phyloP scores from a whole-genome alignment of 1,139 yeast species.

The Yamadazyma triangularis region DNA sequence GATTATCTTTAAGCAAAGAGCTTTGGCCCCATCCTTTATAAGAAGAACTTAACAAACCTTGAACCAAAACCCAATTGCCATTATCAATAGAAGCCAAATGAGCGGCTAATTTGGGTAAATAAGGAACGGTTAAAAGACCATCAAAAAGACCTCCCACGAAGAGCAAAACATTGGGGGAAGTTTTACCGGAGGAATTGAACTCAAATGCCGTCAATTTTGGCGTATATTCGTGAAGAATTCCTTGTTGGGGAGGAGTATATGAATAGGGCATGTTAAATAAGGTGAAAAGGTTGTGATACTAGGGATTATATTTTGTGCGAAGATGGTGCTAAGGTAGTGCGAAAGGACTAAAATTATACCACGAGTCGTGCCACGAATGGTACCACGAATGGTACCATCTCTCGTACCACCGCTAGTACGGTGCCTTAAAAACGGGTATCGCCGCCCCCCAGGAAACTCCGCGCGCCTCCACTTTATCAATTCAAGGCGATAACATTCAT shows the following conservation, averaged over 20 bases:
- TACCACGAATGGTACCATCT: too few species aligned
- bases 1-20: constrained; percentile 55
- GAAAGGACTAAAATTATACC: too few species aligned
- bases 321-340: too few species aligned
- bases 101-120: constrained; percentile 47
- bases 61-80: constrained; percentile 58
- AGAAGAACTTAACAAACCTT: constrained; percentile 60
- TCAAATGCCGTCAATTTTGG: constrained; percentile 47
- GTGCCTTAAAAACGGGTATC: too few species aligned
- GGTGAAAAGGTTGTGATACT: too few species aligned
- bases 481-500: too few species aligned
- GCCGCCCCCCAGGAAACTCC: too few species aligned
- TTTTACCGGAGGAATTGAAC: constrained; percentile 26
- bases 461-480: too few species aligned
- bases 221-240: constrained; percentile 37
- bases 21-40: constrained; percentile 75
- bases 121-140: constrained; percentile 74
- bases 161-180: constrained; percentile 40
- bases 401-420: too few species aligned
- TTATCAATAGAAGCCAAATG: constrained; percentile 18
- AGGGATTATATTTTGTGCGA: too few species aligned
- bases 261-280: background rate
- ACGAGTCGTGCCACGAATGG: too few species aligned
- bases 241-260: constrained; percentile 10
- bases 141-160: constrained; percentile 78